Evolutionary conservation across 2,329 filamentous ascomycete species (phyloP), one percentile per base, ranked within the genome.

Genomic region (Setomelanomma holmii): DNA sequence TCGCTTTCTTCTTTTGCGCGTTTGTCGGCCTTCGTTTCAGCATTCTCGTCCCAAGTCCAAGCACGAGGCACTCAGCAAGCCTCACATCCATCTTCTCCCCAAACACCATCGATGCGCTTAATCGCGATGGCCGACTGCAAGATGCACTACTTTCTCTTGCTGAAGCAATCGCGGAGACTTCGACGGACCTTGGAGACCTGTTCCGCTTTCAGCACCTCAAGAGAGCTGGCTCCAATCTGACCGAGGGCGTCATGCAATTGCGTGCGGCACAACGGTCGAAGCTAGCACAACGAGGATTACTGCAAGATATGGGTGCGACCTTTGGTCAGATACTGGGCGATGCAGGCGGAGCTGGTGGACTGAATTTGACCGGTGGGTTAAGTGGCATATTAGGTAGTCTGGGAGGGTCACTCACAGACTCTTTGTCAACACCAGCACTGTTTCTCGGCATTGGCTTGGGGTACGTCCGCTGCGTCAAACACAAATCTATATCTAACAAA

Each of bases 381-480:
- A 49, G 51, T 7, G 51, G 42, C 22, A 40, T 64, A 14, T 19
- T 64, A 4, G 48, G 46, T 7, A 49, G 55, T 4, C 42, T 69
- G 4, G 53, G 59, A n/a, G 46, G 40, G 14, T 30, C 51, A 4
- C 14, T 66, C 6, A 39, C 49, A 4, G 56, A 49, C 36, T 58
- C 60, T 10, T 48, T 67, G 11, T 58, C 58, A 12, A 68, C 60
- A 24, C 65, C 66, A 23, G 66, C 68, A 21, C 57, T 68, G 10
- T 71, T 71, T 21, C 51, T 71, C 17, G 68, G 68, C 20, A 66
- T 71, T 14, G 68, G 68, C 24, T 23, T 71, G 48, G 68, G 66
- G 66, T 70, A 58, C 7, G 61, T 49, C 3, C 24, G 7, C 6
- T 12, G 22, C n/a, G n/a, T n/a, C n/a, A n/a, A n/a, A n/a, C n/a